These are phyloP conservation scores for Eucalyptus melliodora DNA, from an alignment of 345 rosid species.

Conservation along the genomic window DNA sequence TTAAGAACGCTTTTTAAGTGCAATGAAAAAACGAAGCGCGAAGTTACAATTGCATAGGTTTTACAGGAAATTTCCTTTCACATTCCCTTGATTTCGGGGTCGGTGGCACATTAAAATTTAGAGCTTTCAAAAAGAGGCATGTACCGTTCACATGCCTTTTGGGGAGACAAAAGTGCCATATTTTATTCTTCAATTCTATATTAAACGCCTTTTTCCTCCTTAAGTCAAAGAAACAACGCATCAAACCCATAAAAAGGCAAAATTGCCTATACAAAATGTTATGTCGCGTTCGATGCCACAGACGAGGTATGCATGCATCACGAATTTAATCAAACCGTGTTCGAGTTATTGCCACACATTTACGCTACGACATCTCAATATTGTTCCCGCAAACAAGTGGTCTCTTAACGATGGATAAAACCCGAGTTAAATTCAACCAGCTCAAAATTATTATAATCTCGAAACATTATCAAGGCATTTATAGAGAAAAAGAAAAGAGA, in stretches of 20 bases:
- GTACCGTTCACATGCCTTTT: neutral
- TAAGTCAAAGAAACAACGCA: neutral
- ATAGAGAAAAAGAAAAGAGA: neutral
- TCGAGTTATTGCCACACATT: neutral
- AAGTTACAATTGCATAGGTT: neutral
- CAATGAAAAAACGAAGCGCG: neutral
- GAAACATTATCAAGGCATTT: neutral
- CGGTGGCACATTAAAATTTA: neutral
- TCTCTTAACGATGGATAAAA: neutral
- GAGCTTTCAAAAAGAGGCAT: neutral
- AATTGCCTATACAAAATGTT: neutral
- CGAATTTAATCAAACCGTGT: accelerated
- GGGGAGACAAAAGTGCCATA: neutral
- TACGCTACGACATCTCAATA: neutral
- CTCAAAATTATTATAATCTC: neutral
- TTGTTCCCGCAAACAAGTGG: neutral
- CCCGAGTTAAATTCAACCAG: neutral
- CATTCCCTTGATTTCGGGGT: neutral
- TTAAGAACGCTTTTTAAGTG: too few relatives aligned
- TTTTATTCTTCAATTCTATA: neutral
- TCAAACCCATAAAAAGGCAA: neutral
- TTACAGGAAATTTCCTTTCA: neutral
- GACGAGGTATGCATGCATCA: neutral
- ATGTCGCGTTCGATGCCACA: neutral
- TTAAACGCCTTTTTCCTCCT: neutral